Conservation (phyloP, 768 basidiomycete genomes). For the Pleurotus djamor region DNA sequence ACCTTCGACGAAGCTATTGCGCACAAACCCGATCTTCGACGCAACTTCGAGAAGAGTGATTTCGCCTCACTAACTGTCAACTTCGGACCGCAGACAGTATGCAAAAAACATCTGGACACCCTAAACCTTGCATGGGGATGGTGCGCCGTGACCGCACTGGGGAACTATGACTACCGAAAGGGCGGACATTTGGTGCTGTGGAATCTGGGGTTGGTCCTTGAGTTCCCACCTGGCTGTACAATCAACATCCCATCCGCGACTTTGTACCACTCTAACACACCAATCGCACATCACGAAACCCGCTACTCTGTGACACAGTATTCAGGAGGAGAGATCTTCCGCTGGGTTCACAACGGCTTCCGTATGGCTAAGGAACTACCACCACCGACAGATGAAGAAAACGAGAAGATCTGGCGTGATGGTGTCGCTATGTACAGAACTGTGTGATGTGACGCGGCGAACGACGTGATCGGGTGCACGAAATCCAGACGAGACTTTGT, state of each 20-base stretch:
- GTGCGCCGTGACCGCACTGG: background rate
- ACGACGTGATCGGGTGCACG: too few species aligned
- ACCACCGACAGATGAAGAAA: background rate
- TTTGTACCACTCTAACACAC: background rate
- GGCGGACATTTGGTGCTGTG: background rate
- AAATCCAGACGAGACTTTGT: too few species aligned
- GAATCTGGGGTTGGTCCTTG: background rate
- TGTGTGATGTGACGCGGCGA: too few species aligned
- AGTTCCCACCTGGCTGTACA: background rate
- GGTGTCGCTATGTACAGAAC: background rate
- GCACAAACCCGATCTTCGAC: too few species aligned
- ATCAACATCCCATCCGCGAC: background rate
- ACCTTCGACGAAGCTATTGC: too few species aligned
- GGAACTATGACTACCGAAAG: background rate
- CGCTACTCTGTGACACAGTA: background rate
- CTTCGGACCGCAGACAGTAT: too few species aligned
- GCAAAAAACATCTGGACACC: background rate
- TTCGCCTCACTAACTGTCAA: too few species aligned
- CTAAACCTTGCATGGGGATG: background rate
- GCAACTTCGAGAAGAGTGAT: too few species aligned
- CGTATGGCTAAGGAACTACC: background rate
- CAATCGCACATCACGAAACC: background rate
- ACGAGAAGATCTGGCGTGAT: background rate
- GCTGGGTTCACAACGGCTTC: background rate
- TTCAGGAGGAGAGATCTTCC: background rate